Evolutionary conservation across 2,329 filamentous ascomycete species (phyloP).

Genomic region (Scytalidium lignicola): DNA sequence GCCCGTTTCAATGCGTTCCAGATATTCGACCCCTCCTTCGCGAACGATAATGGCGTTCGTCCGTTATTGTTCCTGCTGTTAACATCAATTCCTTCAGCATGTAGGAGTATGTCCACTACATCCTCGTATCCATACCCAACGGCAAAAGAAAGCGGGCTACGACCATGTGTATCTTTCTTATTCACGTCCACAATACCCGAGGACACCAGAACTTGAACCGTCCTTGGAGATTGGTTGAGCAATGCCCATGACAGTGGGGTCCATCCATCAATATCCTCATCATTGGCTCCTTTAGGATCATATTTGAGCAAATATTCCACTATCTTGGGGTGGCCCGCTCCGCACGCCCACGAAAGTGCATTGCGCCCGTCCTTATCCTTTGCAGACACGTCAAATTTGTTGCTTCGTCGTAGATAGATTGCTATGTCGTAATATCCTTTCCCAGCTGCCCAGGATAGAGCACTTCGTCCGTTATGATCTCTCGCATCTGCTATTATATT

Average conservation of each 20-base stretch:
- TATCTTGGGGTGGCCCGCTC: conserved; percentile 18
- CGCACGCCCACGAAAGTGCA: conserved; percentile 29
- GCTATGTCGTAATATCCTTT: conserved; percentile 21
- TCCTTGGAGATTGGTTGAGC: conserved; percentile 17
- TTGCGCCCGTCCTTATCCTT: conserved; percentile 27
- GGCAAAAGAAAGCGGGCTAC: conserved; percentile 30
- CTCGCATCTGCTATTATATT: conserved; percentile 22
- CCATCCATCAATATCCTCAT: conserved; percentile 29
- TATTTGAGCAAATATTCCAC: conserved; percentile 26
- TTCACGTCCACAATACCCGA: conserved; percentile 27
- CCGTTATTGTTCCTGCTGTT: conserved; percentile 4
- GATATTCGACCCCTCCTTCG: conserved; percentile 3
- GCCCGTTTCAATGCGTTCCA: too few relatives aligned
- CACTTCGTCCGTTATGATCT: conserved; percentile 27
- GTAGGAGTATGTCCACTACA: conserved; percentile 15
- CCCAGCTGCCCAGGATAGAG: conserved; percentile 28
- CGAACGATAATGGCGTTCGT: conserved; percentile 5
- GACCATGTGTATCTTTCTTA: conserved; percentile 22
- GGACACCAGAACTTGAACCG: conserved; percentile 27
- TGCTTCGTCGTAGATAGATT: conserved; percentile 20
- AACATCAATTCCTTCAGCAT: conserved; percentile 6
- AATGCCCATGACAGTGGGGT: conserved; percentile 33
- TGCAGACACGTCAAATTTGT: conserved; percentile 20
- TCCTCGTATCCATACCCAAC: conserved; percentile 29
- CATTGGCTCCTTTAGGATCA: conserved; percentile 25